phyloP scores from a whole-genome alignment of 441 rosid species.

The Kokia cookei region DNA sequence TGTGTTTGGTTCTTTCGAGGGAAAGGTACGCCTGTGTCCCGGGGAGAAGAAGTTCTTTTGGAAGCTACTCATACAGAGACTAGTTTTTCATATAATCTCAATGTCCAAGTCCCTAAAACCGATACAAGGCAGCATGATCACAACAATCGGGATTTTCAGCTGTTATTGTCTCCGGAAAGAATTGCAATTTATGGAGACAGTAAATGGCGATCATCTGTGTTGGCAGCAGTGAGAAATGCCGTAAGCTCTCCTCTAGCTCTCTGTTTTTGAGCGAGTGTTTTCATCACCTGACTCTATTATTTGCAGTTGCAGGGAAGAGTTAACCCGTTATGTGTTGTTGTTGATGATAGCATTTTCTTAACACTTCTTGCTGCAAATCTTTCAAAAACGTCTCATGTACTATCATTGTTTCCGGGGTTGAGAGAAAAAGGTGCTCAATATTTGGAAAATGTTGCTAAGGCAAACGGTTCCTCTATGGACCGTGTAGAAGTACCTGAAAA shows the following conservation, averaged over 20 bases:
- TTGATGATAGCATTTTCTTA: conserved; percentile 78
- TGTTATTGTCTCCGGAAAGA: conserved; percentile 69
- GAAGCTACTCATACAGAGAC: conserved; percentile 65
- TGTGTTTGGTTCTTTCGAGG: conserved; percentile 84
- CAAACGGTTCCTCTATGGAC: conserved; percentile 57
- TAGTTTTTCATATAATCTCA: conserved; percentile 52
- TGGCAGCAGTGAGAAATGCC: conserved; percentile 48
- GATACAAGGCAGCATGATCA: conserved; percentile 21
- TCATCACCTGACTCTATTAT: background rate
- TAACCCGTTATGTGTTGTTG: conserved; percentile 55
- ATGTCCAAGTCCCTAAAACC: conserved; percentile 21
- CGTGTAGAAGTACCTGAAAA: conserved; percentile 41
- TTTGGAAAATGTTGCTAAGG: conserved; percentile 56
- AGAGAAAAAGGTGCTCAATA: conserved; percentile 51
- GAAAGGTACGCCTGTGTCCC: conserved; percentile 41
- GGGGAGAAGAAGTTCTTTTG: conserved; percentile 53
- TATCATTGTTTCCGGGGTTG: conserved; percentile 74
- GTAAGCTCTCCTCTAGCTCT: conserved; percentile 35
- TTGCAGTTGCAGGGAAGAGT: conserved; percentile 68
- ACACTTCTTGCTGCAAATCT: conserved; percentile 52
- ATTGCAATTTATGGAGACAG: conserved; percentile 73
- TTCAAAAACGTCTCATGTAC: conserved; percentile 42
- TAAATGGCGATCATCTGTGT: conserved; percentile 58
- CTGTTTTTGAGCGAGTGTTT: conserved; percentile 7
- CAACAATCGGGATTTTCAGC: conserved; percentile 38